Evolutionary conservation across 371 early-diverging fungal genomes (phyloP).

Genomic region (Mortierella sp.): DNA sequence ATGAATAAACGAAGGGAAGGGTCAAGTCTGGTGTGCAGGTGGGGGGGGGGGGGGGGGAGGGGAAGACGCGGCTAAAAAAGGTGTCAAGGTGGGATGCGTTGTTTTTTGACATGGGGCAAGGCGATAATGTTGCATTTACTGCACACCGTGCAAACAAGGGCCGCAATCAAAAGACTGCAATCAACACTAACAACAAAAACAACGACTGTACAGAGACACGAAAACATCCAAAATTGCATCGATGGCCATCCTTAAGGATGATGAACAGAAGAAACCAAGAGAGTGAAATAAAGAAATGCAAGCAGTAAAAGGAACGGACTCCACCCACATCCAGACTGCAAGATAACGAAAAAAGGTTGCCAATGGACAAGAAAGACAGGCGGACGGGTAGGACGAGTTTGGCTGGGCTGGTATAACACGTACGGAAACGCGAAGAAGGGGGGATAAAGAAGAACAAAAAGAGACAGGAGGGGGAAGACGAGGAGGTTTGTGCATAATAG

Average conservation of each 20-base stretch:
- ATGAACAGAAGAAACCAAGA: not conserved
- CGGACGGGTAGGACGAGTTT: not conserved
- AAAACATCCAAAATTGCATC: too few species aligned
- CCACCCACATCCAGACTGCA: not conserved
- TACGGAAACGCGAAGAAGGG: not conserved
- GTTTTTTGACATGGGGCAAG: not conserved
- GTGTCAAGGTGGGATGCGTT: not conserved
- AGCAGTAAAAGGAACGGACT: not conserved
- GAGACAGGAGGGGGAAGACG: not conserved
- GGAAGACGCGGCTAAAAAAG: not conserved
- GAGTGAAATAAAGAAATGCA: not conserved
- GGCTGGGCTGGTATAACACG: not conserved
- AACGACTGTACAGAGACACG: too few species aligned
- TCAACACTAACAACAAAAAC: too few species aligned
- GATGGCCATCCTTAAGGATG: not conserved
- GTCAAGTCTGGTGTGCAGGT: not conserved
- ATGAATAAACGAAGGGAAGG: too few species aligned
- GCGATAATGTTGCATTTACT: too few species aligned
- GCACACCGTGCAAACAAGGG: too few species aligned
- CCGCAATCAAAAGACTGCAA: too few species aligned
- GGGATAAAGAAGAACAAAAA: not conserved
- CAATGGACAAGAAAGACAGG: not conserved
- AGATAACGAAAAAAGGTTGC: not conserved
- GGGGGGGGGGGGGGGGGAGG: not conserved
- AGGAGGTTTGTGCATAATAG: slow-evolving; percentile 8